phyloP scores from a whole-genome alignment of 495 filamentous ascomycete species.

The Penicillium angulare region DNA sequence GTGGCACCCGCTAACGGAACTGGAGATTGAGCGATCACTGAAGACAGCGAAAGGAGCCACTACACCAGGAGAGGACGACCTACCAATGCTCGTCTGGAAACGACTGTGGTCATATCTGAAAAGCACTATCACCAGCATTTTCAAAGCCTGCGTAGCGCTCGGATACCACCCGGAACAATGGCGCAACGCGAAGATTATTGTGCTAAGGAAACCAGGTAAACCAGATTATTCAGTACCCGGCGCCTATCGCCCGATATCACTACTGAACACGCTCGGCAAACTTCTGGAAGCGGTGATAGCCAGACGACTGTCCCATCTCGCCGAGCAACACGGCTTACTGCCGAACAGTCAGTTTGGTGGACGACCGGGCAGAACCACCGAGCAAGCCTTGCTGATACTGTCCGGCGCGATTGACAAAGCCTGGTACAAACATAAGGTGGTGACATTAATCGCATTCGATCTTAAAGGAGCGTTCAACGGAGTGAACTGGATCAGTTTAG shows the following conservation, averaged over 20 bases:
- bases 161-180: conserved; percentile 14
- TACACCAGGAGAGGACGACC: conserved; percentile 23
- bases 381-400: conserved; percentile 20
- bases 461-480: no score
- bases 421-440: conserved; percentile 12
- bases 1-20: conserved; percentile 23
- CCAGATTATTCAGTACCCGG: conserved; percentile 16
- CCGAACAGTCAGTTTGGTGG: conserved; percentile 13
- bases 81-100: conserved; percentile 24
- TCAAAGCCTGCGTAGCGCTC: conserved; percentile 1
- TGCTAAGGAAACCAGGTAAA: conserved; percentile 21
- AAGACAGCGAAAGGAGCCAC: conserved; percentile 17
- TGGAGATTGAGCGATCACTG: conserved; percentile 23
- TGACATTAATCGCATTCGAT: no score
- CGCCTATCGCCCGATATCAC: conserved; percentile 23
- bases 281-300: conserved; percentile 20
- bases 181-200: conserved; percentile 13
- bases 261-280: conserved; percentile 29
- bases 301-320: conserved; percentile 5
- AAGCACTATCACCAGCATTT: conserved; percentile 9
- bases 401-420: conserved; percentile 15
- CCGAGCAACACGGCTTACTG: conserved; percentile 13
- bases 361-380: conserved; percentile 13
- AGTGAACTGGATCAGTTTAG: no score
- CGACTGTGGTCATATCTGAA: conserved; percentile 17